Percentiles rank a stretch among this genome's conserved stretches.
These are phyloP conservation scores for Nicotiana obtusifolia DNA, from an alignment of 257 asterid genomes.

Conservation along the genomic window DNA sequence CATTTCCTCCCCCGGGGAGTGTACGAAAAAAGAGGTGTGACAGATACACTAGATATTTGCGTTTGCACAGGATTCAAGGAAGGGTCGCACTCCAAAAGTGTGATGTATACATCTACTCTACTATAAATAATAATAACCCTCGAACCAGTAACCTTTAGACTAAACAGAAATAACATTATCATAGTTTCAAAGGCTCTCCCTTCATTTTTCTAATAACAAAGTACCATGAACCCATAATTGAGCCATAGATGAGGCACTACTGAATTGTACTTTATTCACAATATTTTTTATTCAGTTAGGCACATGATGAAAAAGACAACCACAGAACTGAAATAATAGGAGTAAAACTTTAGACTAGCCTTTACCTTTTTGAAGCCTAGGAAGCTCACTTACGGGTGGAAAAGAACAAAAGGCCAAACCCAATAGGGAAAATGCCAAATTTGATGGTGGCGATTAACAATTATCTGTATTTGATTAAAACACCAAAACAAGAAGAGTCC, in stretches of 20 bases:
- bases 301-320: constrained; percentile 1
- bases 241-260: constrained; percentile 5
- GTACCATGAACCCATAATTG: neutral
- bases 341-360: neutral
- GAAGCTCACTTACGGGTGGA: constrained; percentile 1
- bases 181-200: too few relatives aligned
- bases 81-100: too few relatives aligned
- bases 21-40: too few relatives aligned
- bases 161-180: too few relatives aligned
- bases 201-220: neutral
- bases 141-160: too few relatives aligned
- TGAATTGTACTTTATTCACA: neutral
- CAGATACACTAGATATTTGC: too few relatives aligned
- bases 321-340: neutral
- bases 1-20: too few relatives aligned
- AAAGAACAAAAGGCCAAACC: neutral
- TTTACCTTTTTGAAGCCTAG: neutral
- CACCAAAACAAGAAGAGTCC: neutral
- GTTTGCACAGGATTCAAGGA: too few relatives aligned
- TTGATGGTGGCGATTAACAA: neutral
- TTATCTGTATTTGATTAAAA: neutral
- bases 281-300: neutral
- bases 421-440: neutral
- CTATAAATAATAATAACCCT: too few relatives aligned
- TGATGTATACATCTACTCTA: too few relatives aligned